phyloP scores from a whole-genome alignment of 2,329 filamentous ascomycete species.

The Cryphonectria radicalis region DNA sequence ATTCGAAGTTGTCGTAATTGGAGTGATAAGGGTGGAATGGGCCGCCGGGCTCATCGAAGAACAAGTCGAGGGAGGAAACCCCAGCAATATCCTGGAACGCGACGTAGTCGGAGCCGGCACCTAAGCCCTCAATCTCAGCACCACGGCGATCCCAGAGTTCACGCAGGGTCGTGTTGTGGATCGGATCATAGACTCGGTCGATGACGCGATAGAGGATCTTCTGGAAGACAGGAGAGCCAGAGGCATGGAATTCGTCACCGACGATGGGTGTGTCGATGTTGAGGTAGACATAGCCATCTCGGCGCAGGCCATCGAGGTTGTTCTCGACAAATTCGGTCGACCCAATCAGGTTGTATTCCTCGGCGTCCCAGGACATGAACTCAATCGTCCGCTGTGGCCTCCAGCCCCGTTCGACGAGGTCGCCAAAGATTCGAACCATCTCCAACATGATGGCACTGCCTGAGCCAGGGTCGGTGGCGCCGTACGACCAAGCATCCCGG shows the following conservation, averaged over 20 bases:
- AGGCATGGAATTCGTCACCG: conserved; percentile 74
- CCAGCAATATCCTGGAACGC: conserved; percentile 92
- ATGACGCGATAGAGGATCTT: conserved; percentile 74
- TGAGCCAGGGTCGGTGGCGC: conserved; percentile 82
- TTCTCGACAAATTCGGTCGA: conserved; percentile 95
- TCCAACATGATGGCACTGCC: conserved; percentile 93
- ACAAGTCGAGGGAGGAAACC: conserved; percentile 83
- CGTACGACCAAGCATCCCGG: conserved; percentile 90
- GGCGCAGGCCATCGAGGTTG: conserved; percentile 72
- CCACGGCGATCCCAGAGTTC: conserved; percentile 74
- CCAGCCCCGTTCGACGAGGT: conserved; percentile 79
- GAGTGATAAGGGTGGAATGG: conserved; percentile 72
- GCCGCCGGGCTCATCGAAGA: conserved; percentile 55
- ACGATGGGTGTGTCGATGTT: conserved; percentile 86
- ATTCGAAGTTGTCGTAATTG: conserved; percentile 88
- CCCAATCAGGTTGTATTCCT: conserved; percentile 90
- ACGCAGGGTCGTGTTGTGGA: conserved; percentile 71
- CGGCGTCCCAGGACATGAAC: conserved; percentile 95
- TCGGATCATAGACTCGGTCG: conserved; percentile 74
- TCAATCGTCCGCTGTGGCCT: conserved; percentile 90
- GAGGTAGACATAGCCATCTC: conserved; percentile 81
- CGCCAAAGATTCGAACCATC: conserved; percentile 81
- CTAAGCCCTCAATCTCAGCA: conserved; percentile 68
- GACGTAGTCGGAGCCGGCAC: conserved; percentile 80
- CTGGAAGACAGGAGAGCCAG: conserved; percentile 80